Evolutionary conservation across 2,329 filamentous ascomycete species (phyloP).

Genomic region (Rhinocladiella similis): DNA sequence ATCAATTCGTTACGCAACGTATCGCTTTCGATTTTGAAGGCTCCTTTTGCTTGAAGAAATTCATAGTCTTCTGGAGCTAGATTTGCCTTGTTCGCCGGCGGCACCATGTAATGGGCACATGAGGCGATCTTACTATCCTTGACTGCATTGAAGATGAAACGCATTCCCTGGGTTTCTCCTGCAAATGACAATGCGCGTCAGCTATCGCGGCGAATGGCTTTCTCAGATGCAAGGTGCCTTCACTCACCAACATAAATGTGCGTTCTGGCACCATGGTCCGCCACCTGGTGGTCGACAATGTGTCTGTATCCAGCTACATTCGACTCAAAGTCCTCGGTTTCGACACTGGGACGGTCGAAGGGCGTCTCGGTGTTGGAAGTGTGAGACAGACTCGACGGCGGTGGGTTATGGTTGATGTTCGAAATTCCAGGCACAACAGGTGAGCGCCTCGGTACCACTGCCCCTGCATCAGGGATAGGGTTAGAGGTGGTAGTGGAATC

Average conservation of each 20-base stretch:
- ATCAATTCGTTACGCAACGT: conserved; percentile 76
- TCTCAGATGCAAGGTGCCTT: no score
- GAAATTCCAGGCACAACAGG: no score
- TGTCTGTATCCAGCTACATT: background rate
- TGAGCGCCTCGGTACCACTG: no score
- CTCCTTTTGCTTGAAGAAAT: conserved; percentile 81
- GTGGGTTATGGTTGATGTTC: background rate
- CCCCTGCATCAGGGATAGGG: no score
- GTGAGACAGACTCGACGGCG: background rate
- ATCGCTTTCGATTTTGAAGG: conserved; percentile 70
- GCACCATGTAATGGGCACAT: background rate
- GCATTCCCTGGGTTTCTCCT: background rate
- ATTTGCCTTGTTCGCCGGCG: background rate
- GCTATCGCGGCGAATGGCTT: no score
- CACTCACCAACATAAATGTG: background rate
- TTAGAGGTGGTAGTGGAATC: background rate
- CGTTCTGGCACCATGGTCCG: background rate
- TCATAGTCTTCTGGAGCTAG: conserved; percentile 67
- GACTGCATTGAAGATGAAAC: conserved; percentile 25
- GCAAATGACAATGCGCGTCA: no score
- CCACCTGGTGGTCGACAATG: background rate
- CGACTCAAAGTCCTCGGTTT: background rate
- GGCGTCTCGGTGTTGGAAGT: conserved; percentile 6
- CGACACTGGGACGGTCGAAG: background rate
- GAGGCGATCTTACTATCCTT: conserved; percentile 16